Base-by-base conservation (phyloP, 139 green algal genomes). In the Chlorella sp. region DNA sequence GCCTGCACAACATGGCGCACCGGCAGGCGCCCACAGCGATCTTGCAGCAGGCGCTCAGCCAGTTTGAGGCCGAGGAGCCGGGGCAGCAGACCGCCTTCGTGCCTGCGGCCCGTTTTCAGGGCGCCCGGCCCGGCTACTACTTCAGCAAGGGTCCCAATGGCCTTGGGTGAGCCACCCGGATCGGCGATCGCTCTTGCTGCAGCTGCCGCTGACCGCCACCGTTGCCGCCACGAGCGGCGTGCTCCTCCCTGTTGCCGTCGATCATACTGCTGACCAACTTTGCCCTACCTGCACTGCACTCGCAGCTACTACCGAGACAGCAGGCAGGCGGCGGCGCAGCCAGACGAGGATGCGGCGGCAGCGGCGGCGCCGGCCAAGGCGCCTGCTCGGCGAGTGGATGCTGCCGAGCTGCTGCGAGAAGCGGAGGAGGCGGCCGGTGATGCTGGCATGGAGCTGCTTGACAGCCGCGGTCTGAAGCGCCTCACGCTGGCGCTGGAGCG, bases 381-480 rank as follows among this genome's bases (percentile, higher is more conserved):
- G 38, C 34, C 36, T 4, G 46, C 41, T 41, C 54, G 36, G 34
- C 79, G 64, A 24, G 82, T 92, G 2, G 88, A 95, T 60, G 83
- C 90, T 0, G 91, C 96, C 51, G 90, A 94, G 87, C 90, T 97
- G 73, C 86, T 97, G 62, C 82, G 86, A 26, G 88, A 95, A 74
- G 94, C 94, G 56, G 94, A 97, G 70, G 91, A 96, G 88, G 85
- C 94, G 9, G 94, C 91, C 32, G 89, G 91, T 9, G 89, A 93
- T 26, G 86, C 89, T 20, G 82, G 94, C 79, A 89, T 95, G 64
- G 87, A 94, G 64, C 83, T 93, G 43, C 84, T 97, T 62, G 93
- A 96, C 69, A 89, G 76, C 22, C 94, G 92, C 80, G 87, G 88
- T 6, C 84, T 98, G 19, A 85, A 89, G 58, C 90, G 92, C 26